Base-by-base conservation (phyloP, 2,329 filamentous ascomycete genomes). In the Epichloe sp. region DNA sequence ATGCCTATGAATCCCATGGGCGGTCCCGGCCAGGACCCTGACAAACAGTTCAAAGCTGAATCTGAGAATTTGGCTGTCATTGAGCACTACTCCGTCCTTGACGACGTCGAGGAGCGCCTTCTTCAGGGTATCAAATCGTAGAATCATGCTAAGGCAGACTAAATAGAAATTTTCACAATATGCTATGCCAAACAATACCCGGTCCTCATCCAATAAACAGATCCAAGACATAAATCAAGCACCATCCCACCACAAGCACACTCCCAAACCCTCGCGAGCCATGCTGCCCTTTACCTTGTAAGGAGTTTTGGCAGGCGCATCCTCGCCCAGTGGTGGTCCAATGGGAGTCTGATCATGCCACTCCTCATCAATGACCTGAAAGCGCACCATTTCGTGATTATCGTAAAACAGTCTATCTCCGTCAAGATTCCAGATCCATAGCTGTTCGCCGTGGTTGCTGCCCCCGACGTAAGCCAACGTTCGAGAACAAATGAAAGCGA, bases 31-130 rank as follows among this genome's bases (percentile, higher is more conserved):
- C 85, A 93, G 62, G 94, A 98, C 64, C 88, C 90, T 0, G 86
- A 97, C 70, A 98, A 98, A 76, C 80, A 95, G 66, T 98, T 96
- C 70, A 76, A 85, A 65, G 87, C 76, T 45, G 93, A 98, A 71
- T 87, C 87, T 3, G 93, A 98, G 75, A 98, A 98, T 68, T 69
- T 98, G 55, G 90, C 94, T 59, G 93, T 98, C 23, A 78, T 95
- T 62, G 90, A 95, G 66, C 91, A 97, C 68, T 86, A 88, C 65
- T 96, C 87, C 61, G 88, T 96, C 56, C 72, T 97, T 53, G 87
- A 95, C 60, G 85, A 85, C 17, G 84, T 96, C 52, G 90, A 96
- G 72, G 80, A 89, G 63, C 81, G 93, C 63, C 72, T 98, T 53
- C 71, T 97, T 61, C 75, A 75, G 63, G 70, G 70, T 68, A 66